phyloP scores from a whole-genome alignment of 169 alveolate genomes.

The Cryptosporidium muris region DNA sequence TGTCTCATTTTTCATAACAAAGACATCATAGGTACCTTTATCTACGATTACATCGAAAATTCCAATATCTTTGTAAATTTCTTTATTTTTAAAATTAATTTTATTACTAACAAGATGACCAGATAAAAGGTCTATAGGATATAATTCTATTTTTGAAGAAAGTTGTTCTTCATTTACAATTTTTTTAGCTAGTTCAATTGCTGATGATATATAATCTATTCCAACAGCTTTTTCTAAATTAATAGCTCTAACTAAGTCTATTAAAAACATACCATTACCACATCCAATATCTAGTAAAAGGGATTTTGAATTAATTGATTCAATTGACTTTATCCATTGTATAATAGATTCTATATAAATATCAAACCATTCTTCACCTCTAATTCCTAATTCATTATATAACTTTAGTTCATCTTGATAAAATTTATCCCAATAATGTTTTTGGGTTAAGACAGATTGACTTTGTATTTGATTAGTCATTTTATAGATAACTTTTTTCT shows the following conservation, averaged over 20 bases:
- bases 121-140: conserved; percentile 35
- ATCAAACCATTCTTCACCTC: conserved; percentile 71
- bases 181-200: conserved; percentile 75
- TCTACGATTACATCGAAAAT: conserved; percentile 74
- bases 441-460: conserved; percentile 13
- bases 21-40: conserved; percentile 79
- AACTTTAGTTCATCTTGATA: conserved; percentile 45
- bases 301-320: neutral
- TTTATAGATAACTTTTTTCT: neutral
- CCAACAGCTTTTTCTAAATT: conserved; percentile 74
- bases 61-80: conserved; percentile 28
- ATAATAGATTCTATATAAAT: conserved; percentile 43
- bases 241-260: conserved; percentile 44
- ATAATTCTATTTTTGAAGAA: conserved; percentile 70
- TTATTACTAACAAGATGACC: conserved; percentile 18
- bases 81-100: conserved; percentile 25
- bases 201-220: conserved; percentile 76
- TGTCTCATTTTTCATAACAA: conserved; percentile 75
- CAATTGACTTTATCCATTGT: conserved; percentile 28
- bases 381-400: conserved; percentile 49
- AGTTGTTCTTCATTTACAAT: conserved; percentile 47
- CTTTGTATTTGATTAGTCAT: conserved; percentile 3
- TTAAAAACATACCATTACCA: conserved; percentile 77
- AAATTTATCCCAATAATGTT: conserved; percentile 57
- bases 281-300: conserved; percentile 77